Evolutionary conservation across 2,329 filamentous ascomycete species (phyloP), one percentile per base, ranked within the genome.

Genomic region (Iodosphaeria phyllophila): DNA sequence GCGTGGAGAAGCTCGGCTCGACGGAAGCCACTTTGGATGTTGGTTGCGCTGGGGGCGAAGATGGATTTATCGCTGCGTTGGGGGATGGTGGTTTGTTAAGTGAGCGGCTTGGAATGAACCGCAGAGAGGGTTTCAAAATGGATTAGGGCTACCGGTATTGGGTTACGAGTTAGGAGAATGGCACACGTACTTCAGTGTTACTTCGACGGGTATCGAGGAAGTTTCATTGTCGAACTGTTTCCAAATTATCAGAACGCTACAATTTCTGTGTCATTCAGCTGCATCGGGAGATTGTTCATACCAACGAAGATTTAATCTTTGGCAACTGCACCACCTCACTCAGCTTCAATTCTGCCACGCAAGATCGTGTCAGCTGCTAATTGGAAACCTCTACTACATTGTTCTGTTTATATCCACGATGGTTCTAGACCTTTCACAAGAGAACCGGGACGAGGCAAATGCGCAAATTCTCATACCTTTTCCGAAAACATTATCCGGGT

Each of bases 21-120:
- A 20, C 68, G 57, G 50, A 74, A 73, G 12, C 68, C 68, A 3
- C 46, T 46, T 43, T 74, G 68, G 24, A 54, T 41, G 35, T 59
- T 56, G 36, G 51, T 40, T 11, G 47, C 35, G 33, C 48, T 52
- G 16, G 55, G 54, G n/a, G 50, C 49, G 44, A 73, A 74, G 43
- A 74, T 69, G 35, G 63, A 68, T 30, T 55, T 36, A 41, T 72
- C 66, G 14, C 23, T 29, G 8, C 14, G 6, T 13, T 15, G 10
- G 17, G 10, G 8, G 13, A 13, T 5, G 2, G 7, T n/a, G 5
- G 8, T 6, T 21, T 11, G 6, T 6, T 4, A 12, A 4, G 5
- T n/a, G 9, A 7, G 11, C 20, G 20, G n/a, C n/a, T n/a, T n/a
- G n/a, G n/a, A n/a, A n/a, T n/a, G n/a, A n/a, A n/a, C n/a, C n/a